phyloP scores from a whole-genome alignment of 768 basidiomycete genomes.

The Calocera viscosa region DNA sequence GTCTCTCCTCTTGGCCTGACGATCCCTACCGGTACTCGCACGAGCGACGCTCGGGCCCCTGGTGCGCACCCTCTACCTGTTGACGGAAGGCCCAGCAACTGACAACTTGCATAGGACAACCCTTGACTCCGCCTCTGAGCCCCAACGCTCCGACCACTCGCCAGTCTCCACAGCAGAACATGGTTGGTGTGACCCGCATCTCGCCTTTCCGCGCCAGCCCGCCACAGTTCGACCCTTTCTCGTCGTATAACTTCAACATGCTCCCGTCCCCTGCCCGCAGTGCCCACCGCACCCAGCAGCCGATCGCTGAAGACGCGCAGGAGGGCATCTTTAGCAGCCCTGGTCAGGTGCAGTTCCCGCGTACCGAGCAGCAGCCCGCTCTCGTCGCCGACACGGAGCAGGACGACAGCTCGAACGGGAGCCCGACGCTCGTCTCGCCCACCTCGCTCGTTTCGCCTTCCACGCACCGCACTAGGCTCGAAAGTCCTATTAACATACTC shows the following conservation, averaged over 20 bases:
- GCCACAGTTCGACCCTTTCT: neutral
- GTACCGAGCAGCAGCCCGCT: neutral
- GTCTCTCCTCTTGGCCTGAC: neutral
- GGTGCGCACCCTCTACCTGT: neutral
- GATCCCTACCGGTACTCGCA: neutral
- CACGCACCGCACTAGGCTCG: neutral
- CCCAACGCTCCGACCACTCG: neutral
- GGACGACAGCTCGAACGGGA: neutral
- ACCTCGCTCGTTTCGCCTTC: neutral
- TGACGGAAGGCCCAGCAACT: neutral
- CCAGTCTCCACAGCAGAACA: neutral
- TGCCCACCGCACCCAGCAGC: neutral
- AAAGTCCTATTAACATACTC: constrained; percentile 25
- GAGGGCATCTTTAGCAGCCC: neutral
- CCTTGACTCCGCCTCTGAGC: neutral
- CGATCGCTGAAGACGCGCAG: neutral
- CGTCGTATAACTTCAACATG: neutral
- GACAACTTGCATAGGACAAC: neutral
- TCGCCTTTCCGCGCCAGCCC: neutral
- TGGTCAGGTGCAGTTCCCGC: neutral
- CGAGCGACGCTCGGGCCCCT: neutral
- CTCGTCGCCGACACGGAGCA: neutral
- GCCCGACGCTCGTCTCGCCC: neutral
- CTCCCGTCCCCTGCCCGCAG: neutral
- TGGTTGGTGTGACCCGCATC: neutral